Conservation (phyloP, 306 rosid species). For the Inga laurina region DNA sequence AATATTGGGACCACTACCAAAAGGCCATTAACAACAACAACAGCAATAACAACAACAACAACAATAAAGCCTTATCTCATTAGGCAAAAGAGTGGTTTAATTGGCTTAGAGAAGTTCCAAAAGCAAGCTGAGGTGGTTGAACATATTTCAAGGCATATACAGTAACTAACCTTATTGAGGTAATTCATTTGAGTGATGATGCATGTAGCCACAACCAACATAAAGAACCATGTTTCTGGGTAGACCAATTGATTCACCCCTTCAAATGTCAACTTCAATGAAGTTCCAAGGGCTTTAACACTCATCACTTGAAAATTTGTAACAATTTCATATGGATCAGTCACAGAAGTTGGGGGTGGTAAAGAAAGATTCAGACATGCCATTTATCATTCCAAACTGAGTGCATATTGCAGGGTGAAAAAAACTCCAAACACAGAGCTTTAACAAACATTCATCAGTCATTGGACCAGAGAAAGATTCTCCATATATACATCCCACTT, state of each 20-base stretch:
- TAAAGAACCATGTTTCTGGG: conserved; percentile 79
- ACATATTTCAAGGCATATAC: conserved; percentile 9
- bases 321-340: conserved; percentile 17
- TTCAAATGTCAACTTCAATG: conserved; percentile 82
- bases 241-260: conserved; percentile 78
- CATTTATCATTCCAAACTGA: neutral
- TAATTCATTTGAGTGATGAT: conserved; percentile 51
- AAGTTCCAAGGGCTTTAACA: conserved; percentile 91
- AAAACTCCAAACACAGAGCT: conserved; percentile 20
- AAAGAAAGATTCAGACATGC: neutral
- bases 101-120: neutral
- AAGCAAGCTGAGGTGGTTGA: neutral
- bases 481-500: neutral
- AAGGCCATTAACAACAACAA: neutral
- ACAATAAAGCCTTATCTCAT: neutral
- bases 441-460: conserved; percentile 1
- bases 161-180: conserved; percentile 52
- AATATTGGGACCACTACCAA: neutral
- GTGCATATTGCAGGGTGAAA: neutral
- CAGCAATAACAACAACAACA: neutral
- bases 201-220: conserved; percentile 71
- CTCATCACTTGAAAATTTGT: conserved; percentile 77
- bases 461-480: conserved; percentile 4
- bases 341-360: neutral
- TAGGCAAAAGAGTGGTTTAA: neutral